Evolutionary conservation across 2,329 filamentous ascomycete species (phyloP).

Genomic region (Ophiostoma triangulosporum): DNA sequence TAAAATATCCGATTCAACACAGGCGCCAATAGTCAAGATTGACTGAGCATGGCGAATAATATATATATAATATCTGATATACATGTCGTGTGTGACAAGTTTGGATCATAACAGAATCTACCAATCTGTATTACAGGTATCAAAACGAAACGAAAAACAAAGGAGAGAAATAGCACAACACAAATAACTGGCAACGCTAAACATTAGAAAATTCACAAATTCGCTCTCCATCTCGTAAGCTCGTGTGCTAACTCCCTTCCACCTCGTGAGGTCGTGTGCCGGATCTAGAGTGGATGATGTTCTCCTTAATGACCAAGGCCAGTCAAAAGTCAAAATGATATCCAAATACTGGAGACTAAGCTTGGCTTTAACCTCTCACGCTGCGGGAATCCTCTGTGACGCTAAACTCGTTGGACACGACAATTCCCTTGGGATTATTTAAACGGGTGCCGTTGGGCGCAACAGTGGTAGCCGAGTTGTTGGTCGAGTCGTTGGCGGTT

Average conservation of each 20-base stretch:
- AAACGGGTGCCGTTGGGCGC: not conserved
- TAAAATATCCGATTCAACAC: too few relatives aligned
- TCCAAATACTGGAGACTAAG: too few relatives aligned
- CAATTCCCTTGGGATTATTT: slow-evolving; percentile 19
- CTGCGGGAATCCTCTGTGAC: slow-evolving; percentile 14
- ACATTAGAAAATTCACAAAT: not conserved
- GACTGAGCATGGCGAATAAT: too few relatives aligned
- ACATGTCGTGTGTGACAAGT: too few relatives aligned
- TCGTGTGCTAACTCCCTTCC: not conserved
- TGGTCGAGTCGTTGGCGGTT: not conserved
- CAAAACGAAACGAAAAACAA: not conserved
- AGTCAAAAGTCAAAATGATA: too few relatives aligned
- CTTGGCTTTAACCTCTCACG: not conserved
- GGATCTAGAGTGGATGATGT: not conserved
- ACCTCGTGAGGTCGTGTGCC: not conserved
- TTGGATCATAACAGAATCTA: not conserved
- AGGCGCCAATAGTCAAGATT: too few relatives aligned
- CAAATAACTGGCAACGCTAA: not conserved
- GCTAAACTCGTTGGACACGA: slow-evolving; percentile 29
- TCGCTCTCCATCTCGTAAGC: not conserved
- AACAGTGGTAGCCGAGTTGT: not conserved
- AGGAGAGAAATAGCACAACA: not conserved
- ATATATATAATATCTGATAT: too few relatives aligned
- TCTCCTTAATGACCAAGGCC: not conserved
- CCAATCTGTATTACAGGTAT: not conserved